Percentiles rank a stretch among this genome's conserved stretches.
Evolutionary conservation across 768 basidiomycete genomes (phyloP).

Genomic region (Tricholoma saponaceum): DNA sequence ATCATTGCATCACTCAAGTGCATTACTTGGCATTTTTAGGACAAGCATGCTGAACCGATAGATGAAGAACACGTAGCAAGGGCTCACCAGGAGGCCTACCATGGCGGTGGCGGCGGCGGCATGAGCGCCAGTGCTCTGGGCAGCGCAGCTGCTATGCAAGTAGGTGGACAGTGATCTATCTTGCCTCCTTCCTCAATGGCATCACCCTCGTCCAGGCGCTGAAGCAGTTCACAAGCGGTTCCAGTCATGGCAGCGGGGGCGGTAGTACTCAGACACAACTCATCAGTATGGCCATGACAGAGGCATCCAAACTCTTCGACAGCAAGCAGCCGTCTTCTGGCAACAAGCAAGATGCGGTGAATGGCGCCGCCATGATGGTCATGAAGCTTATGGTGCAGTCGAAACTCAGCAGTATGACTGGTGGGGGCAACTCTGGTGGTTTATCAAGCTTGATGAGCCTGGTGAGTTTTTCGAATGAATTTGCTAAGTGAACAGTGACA

Average conservation of each 20-base stretch:
- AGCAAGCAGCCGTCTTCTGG: constrained; percentile 60
- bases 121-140: constrained; percentile 64
- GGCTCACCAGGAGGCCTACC: constrained; percentile 63
- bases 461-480: constrained; percentile 37
- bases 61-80: constrained; percentile 61
- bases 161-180: constrained; percentile 16
- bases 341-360: constrained; percentile 81
- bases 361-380: constrained; percentile 79
- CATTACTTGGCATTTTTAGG: constrained; percentile 24
- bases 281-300: constrained; percentile 84
- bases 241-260: constrained; percentile 32
- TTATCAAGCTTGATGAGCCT: constrained; percentile 56
- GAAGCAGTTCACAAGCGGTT: constrained; percentile 60
- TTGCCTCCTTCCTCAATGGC: neutral
- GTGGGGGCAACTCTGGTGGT: constrained; percentile 70
- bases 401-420: constrained; percentile 48
- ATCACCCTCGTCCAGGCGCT: constrained; percentile 38
- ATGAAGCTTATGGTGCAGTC: constrained; percentile 79
- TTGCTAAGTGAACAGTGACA: neutral
- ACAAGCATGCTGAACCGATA: constrained; percentile 52
- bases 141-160: constrained; percentile 76
- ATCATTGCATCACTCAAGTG: neutral
- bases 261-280: constrained; percentile 57
- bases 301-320: constrained; percentile 75
- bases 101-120: constrained; percentile 43